Conservation (phyloP, 257 asterid species). For the Rhazya stricta region DNA sequence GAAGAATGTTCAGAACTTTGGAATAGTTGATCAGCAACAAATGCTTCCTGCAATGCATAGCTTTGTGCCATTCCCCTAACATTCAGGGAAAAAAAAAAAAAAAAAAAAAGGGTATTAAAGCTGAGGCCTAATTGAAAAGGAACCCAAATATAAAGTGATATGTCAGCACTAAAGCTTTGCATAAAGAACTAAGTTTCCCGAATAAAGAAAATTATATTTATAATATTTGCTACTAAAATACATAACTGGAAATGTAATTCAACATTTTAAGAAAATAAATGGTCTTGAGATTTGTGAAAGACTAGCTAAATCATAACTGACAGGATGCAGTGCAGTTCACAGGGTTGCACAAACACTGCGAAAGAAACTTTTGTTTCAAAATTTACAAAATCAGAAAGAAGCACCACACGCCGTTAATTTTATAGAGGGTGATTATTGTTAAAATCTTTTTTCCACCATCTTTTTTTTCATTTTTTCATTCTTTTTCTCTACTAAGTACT, state of each 20-base stretch:
- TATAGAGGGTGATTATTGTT: neutral
- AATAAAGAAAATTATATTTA: neutral
- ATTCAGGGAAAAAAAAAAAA: too few species aligned
- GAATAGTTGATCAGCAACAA: constrained; percentile 71
- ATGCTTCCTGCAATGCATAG: constrained; percentile 68
- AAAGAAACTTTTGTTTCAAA: neutral
- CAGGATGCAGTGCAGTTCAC: neutral
- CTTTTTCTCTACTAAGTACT: neutral
- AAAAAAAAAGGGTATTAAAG: constrained; percentile 4
- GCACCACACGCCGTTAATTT: neutral
- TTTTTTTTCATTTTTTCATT: neutral
- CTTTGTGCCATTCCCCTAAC: constrained; percentile 61
- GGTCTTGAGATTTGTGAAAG: neutral
- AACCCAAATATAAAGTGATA: neutral
- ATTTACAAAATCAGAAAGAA: neutral
- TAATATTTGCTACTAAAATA: neutral
- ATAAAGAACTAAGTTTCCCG: neutral
- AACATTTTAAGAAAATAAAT: neutral
- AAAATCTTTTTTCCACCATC: neutral
- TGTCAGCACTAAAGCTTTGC: neutral
- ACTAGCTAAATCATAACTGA: neutral
- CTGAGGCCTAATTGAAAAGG: neutral
- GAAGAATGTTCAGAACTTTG: constrained; percentile 71
- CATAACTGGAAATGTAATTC: neutral
- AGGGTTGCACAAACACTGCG: neutral